Conservation (phyloP, 1,284 basidiomycete species). For the Xerocomus alliaceus region DNA sequence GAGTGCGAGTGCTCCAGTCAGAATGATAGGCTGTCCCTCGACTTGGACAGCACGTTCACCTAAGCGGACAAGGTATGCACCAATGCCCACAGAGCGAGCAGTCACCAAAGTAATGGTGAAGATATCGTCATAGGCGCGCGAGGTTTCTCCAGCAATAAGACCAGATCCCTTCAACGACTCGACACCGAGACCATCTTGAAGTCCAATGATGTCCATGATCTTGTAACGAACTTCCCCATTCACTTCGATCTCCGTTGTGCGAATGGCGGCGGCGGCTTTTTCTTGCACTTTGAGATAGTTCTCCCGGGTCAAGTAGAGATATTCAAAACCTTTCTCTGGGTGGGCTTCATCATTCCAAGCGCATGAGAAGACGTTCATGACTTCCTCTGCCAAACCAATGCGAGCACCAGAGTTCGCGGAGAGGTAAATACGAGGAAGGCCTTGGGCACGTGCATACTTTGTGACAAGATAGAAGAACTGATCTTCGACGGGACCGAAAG, state of each 20-base stretch:
- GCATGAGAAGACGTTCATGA: conserved; percentile 86
- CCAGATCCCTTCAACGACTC: conserved; percentile 96
- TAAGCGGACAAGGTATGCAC: conserved; percentile 97
- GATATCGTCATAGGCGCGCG: conserved; percentile 97
- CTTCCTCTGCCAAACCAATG: conserved; percentile 95
- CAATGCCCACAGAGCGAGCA: conserved; percentile 98
- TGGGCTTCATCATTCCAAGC: conserved; percentile 85
- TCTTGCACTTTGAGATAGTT: conserved; percentile 84
- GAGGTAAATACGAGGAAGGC: conserved; percentile 94
- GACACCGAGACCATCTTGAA: conserved; percentile 97
- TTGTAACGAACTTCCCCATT: conserved; percentile 89
- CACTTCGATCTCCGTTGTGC: conserved; percentile 85
- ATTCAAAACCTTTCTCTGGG: conserved; percentile 96
- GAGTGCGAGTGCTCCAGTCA: conserved; percentile 95
- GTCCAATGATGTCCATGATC: conserved; percentile 96
- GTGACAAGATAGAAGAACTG: conserved; percentile 96
- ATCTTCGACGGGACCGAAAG: conserved; percentile 96
- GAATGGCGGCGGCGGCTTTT: conserved; percentile 80
- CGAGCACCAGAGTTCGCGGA: conserved; percentile 99
- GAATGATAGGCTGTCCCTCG: conserved; percentile 98
- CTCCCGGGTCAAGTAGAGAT: conserved; percentile 92
- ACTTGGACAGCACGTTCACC: conserved; percentile 99
- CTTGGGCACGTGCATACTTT: conserved; percentile 87
- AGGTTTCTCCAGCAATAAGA: conserved; percentile 98
- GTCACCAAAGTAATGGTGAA: conserved; percentile 99